Conservation (phyloP, 2,329 filamentous ascomycete genomes). For the Phialophora verrucosa region DNA sequence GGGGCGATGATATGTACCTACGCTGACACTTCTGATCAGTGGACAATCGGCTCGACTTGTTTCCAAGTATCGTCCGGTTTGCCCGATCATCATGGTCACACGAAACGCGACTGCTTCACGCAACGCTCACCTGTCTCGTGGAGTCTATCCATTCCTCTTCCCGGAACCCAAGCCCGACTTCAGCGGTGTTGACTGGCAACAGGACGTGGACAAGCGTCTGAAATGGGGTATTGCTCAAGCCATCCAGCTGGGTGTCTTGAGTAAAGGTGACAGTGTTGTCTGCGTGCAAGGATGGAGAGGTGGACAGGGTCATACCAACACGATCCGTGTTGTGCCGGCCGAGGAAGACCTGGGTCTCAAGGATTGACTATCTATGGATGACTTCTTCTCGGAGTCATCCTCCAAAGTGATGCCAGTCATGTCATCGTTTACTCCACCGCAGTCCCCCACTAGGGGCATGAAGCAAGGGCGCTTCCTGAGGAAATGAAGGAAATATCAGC, state of each 20-base stretch:
- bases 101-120: constrained; percentile 81
- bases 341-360: constrained; percentile 46
- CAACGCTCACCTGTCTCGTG: constrained; percentile 94
- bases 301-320: constrained; percentile 72
- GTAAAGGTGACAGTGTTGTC: constrained; percentile 73
- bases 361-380: constrained; percentile 36
- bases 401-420: constrained; percentile 26
- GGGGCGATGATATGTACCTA: constrained; percentile 1
- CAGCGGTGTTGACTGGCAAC: constrained; percentile 78
- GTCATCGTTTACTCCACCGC: constrained; percentile 25
- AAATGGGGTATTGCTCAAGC: constrained; percentile 94
- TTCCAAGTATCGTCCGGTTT: constrained; percentile 98
- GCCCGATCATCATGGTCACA: constrained; percentile 99
- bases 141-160: constrained; percentile 97
- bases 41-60: constrained; percentile 92
- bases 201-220: constrained; percentile 96
- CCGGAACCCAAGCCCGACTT: constrained; percentile 94
- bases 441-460: constrained; percentile 22
- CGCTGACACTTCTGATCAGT: constrained; percentile 51
- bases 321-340: constrained; percentile 58
- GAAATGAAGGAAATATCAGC: constrained; percentile 1
- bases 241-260: constrained; percentile 79
- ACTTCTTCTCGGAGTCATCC: constrained; percentile 30
- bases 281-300: constrained; percentile 73
- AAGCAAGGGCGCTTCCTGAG: constrained; percentile 15